These are phyloP conservation scores for Ilyonectria destructans DNA, from an alignment of 2,329 filamentous ascomycete genomes.

Conservation along the genomic window DNA sequence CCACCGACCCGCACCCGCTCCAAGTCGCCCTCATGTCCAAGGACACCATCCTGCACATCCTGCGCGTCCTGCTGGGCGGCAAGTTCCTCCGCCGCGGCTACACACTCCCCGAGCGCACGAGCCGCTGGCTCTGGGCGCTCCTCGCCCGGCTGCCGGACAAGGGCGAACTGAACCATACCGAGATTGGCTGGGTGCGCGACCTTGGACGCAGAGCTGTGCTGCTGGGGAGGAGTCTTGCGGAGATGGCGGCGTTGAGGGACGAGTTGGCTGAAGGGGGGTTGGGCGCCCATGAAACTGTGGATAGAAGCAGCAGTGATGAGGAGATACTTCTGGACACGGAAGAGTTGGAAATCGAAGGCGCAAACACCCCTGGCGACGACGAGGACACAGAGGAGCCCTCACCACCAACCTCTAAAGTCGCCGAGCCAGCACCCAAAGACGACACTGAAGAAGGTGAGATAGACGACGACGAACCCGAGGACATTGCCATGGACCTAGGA, in stretches of 20 bases:
- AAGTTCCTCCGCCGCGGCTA: constrained; percentile 75
- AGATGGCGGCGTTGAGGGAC: constrained; percentile 66
- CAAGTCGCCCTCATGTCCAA: constrained; percentile 78
- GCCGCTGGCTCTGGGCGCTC: constrained; percentile 89
- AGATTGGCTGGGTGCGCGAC: constrained; percentile 84
- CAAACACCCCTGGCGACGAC: constrained; percentile 39
- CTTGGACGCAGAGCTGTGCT: constrained; percentile 83
- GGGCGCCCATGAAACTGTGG: constrained; percentile 63
- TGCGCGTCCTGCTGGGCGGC: constrained; percentile 77
- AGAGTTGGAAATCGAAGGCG: constrained; percentile 50
- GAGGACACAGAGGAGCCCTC: constrained; percentile 28
- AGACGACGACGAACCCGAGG: constrained; percentile 48
- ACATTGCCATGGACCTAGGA: constrained; percentile 62
- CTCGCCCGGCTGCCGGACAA: constrained; percentile 82
- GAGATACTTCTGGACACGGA: constrained; percentile 56
- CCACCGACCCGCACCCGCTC: constrained; percentile 70
- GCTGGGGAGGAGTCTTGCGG: constrained; percentile 69
- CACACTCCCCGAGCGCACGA: constrained; percentile 76
- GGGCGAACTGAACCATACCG: constrained; percentile 82
- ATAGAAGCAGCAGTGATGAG: constrained; percentile 60
- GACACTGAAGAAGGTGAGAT: constrained; percentile 48
- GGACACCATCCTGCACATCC: constrained; percentile 75
- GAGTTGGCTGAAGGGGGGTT: constrained; percentile 59
- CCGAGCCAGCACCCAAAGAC: constrained; percentile 37
- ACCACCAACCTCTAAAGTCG: constrained; percentile 37